Percentiles rank a stretch among this genome's conserved stretches.
Evolutionary conservation across 2,329 filamentous ascomycete species (phyloP).

Genomic region (Stemphylium lycopersici): DNA sequence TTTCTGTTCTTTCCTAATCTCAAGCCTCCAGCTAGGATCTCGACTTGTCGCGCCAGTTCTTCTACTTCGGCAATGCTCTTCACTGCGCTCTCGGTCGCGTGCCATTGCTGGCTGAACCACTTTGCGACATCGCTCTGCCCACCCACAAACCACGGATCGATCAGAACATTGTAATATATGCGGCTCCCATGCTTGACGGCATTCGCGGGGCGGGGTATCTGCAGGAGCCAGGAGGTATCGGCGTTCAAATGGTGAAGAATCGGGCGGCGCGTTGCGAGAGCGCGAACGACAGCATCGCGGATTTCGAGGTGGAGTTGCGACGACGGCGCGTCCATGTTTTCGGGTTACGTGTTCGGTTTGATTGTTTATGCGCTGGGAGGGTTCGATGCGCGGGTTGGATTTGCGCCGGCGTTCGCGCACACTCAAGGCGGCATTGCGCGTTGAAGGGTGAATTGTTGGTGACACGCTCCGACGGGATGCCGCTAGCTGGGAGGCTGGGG

Average conservation of each 20-base stretch:
- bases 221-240: conserved; percentile 71
- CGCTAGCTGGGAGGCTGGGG: conserved; percentile 22
- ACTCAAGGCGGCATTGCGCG: conserved; percentile 30
- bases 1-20: conserved; percentile 22
- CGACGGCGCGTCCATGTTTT: conserved; percentile 42
- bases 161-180: conserved; percentile 66
- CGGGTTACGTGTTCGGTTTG: not conserved
- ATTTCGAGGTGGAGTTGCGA: conserved; percentile 53
- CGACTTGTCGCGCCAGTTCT: conserved; percentile 57
- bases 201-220: conserved; percentile 62
- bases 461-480: conserved; percentile 5
- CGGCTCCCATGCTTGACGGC: conserved; percentile 52
- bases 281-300: conserved; percentile 47
- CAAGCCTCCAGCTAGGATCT: conserved; percentile 49
- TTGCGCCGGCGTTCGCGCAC: conserved; percentile 14
- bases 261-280: conserved; percentile 54
- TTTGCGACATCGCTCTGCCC: conserved; percentile 67
- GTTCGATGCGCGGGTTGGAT: conserved; percentile 2
- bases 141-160: conserved; percentile 70
- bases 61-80: conserved; percentile 63
- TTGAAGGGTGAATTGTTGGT: not conserved
- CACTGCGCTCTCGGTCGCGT: conserved; percentile 61
- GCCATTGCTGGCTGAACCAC: conserved; percentile 72
- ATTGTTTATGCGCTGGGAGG: not conserved
- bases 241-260: conserved; percentile 70